These are phyloP conservation scores for Fusarium buharicum DNA, from an alignment of 2,329 filamentous ascomycete genomes.

Conservation along the genomic window DNA sequence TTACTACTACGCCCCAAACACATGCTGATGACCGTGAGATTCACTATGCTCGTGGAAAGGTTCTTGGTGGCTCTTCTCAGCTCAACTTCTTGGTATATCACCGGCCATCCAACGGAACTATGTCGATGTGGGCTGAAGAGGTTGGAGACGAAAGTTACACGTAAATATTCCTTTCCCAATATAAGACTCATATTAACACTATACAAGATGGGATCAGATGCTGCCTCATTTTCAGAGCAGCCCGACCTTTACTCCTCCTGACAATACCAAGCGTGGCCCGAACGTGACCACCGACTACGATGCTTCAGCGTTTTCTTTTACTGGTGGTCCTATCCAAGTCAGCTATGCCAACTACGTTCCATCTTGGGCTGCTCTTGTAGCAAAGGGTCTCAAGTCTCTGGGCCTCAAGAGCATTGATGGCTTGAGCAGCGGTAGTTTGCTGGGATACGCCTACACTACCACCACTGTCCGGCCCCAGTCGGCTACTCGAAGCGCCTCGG, in stretches of 20 bases:
- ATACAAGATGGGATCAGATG: conserved; percentile 38
- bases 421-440: conserved; percentile 38
- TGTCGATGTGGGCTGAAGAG: conserved; percentile 43
- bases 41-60: conserved; percentile 53
- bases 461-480: conserved; percentile 35
- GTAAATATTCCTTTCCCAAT: not conserved
- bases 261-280: conserved; percentile 24
- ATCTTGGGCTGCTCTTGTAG: conserved; percentile 34
- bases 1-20: conserved; percentile 44
- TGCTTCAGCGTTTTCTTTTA: conserved; percentile 39
- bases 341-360: conserved; percentile 44
- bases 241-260: conserved; percentile 43
- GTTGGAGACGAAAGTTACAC: conserved; percentile 47
- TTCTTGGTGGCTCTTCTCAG: conserved; percentile 52
- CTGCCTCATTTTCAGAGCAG: conserved; percentile 45
- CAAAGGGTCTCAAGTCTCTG: conserved; percentile 43
- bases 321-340: conserved; percentile 43
- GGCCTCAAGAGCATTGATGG: conserved; percentile 41
- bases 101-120: conserved; percentile 48
- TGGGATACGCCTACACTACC: conserved; percentile 42
- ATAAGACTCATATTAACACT: rapidly evolving
- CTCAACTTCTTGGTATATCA: conserved; percentile 52
- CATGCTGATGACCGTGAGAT: conserved; percentile 43
- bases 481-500: conserved; percentile 43
- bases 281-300: conserved; percentile 45